Base-by-base conservation (phyloP, 169 alveolate genomes). In the Plasmodium fragile region DNA sequence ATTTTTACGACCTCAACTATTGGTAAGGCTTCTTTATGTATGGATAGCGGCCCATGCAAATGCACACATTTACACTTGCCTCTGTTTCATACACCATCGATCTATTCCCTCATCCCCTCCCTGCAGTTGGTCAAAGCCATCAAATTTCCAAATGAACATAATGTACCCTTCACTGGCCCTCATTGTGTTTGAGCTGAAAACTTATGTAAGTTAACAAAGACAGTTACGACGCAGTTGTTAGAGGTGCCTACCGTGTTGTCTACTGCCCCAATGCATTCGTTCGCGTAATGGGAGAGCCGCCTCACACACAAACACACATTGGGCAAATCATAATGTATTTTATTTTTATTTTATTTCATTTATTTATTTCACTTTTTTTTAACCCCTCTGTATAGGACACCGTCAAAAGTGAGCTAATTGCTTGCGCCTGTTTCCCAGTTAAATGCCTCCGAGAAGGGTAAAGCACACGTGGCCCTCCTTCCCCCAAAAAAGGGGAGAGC, bases 361-460 rank as follows among this genome's bases (percentile, higher is more conserved):
- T 79, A 5, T 59, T 43, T 84, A 28, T 49, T 72, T 71, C 32
- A 49, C 34, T 72, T 28, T 73, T 84, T 87, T 18, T 45, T 28
- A 41, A 43, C n/a, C 55, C 53, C 30, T 22, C 8, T 70, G 18
- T 91, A 30, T 32, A 91, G 94, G 97, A 95, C 80, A 93, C 95
- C 8, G 95, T 95, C 82, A 95, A 95, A 69, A 92, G 95, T 41
- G 97, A 95, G 39, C 73, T 92, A 41, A 90, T 95, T 80, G 97
- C 97, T 11, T 95, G 96, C 41, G 97, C 97, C 16, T 95, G 95
- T 18, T 93, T 95, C 72, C 97, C 97, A 73, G 93, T 95, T 41
- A 93, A 93, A 81, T 95, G 97, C 30, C 83, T 95, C 52, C 81
- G 97, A 75, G 94, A 91, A 81, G 94, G 94, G 94, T 91, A 91